Evolutionary conservation across 768 basidiomycete species (phyloP).

Genomic region (Russula compacta): DNA sequence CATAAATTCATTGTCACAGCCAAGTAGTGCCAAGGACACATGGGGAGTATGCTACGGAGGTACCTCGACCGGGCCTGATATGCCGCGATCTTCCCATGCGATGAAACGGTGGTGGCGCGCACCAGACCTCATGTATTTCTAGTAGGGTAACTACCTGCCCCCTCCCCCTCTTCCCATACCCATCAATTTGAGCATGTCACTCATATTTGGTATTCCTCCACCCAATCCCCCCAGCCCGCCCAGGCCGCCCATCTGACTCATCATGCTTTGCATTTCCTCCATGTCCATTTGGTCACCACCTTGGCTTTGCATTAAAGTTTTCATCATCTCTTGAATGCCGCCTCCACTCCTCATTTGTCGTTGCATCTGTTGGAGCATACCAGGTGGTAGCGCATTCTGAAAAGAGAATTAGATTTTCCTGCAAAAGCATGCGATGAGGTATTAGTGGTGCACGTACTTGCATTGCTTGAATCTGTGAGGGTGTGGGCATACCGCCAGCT

Average conservation of each 20-base stretch:
- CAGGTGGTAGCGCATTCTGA: constrained; percentile 88
- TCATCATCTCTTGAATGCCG: constrained; percentile 97
- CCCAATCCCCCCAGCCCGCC: constrained; percentile 56
- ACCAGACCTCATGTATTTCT: neutral
- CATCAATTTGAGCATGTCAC: constrained; percentile 85
- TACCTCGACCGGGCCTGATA: neutral
- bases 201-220: constrained; percentile 61
- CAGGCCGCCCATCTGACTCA: constrained; percentile 70
- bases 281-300: constrained; percentile 86
- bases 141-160: constrained; percentile 2
- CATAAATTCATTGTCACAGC: neutral
- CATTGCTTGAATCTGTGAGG: constrained; percentile 91
- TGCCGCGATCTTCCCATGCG: neutral
- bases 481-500: constrained; percentile 81
- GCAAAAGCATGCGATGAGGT: neutral
- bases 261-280: constrained; percentile 97
- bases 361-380: constrained; percentile 92
- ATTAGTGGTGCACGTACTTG: constrained; percentile 47
- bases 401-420: neutral
- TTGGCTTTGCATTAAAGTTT: constrained; percentile 93
- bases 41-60: neutral
- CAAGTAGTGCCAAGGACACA: no score
- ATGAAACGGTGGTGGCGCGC: neutral
- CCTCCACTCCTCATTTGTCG: constrained; percentile 70
- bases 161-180: constrained; percentile 25